Evolutionary conservation across 2,329 filamentous ascomycete species (phyloP).

Genomic region (Domatiomyces globalis): DNA sequence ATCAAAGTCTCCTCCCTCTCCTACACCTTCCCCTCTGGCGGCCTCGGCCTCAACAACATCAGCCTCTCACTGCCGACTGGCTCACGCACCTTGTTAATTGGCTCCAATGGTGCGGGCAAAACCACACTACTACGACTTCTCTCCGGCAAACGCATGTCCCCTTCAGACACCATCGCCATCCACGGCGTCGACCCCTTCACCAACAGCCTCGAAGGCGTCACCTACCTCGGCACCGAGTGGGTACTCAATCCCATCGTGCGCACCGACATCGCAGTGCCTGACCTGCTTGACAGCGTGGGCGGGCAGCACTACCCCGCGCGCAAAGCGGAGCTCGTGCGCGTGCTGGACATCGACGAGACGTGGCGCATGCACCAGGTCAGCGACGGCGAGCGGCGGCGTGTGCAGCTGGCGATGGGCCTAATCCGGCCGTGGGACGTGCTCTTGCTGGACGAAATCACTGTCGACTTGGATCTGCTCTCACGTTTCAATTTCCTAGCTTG

Average conservation of each 20-base stretch:
- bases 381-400: slow-evolving; percentile 78
- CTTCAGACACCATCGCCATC: slow-evolving; percentile 57
- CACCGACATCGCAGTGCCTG: slow-evolving; percentile 80
- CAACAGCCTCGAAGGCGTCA: slow-evolving; percentile 78
- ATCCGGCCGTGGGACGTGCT: slow-evolving; percentile 82
- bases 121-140: slow-evolving; percentile 90
- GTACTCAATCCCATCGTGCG: slow-evolving; percentile 93
- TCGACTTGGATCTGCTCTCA: slow-evolving; percentile 80
- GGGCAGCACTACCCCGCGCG: slow-evolving; percentile 70
- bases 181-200: slow-evolving; percentile 85
- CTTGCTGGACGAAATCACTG: slow-evolving; percentile 89
- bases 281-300: slow-evolving; percentile 72
- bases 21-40: slow-evolving; percentile 79
- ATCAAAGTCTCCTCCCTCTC: slow-evolving; percentile 64
- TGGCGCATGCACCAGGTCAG: slow-evolving; percentile 97
- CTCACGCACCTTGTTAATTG: slow-evolving; percentile 80
- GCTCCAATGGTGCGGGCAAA: slow-evolving; percentile 91
- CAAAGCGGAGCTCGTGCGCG: slow-evolving; percentile 69
- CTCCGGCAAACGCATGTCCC: slow-evolving; percentile 85
- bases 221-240: slow-evolving; percentile 95
- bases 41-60: slow-evolving; percentile 62
- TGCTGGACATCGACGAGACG: slow-evolving; percentile 77
- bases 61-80: slow-evolving; percentile 62
- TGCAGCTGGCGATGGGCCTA: slow-evolving; percentile 93
- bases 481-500: slow-evolving; percentile 75